phyloP scores from a whole-genome alignment of 106 monocot genomes.

The Vanilla planifolia region DNA sequence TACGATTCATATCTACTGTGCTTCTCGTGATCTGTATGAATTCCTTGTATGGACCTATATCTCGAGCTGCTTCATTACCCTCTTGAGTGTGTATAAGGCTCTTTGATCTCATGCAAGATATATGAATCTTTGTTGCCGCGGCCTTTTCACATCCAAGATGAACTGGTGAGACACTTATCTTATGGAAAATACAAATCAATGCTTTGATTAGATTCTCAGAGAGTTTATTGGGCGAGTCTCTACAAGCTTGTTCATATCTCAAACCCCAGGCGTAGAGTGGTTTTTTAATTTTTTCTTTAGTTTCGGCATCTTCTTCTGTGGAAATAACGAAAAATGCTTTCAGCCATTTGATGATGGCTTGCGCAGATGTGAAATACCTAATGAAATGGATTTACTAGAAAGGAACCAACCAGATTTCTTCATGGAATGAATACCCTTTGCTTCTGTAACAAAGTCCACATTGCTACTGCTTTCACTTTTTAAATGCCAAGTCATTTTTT shows the following conservation, averaged over 20 bases:
- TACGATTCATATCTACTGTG: constrained; percentile 45
- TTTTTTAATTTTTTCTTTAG: constrained; percentile 13
- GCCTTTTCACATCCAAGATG: constrained; percentile 13
- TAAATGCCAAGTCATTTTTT: constrained; percentile 5
- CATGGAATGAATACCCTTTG: constrained; percentile 10
- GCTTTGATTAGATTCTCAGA: constrained; percentile 60
- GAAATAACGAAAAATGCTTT: background rate
- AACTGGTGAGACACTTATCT: constrained; percentile 27
- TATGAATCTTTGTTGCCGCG: constrained; percentile 29
- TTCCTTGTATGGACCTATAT: constrained; percentile 38
- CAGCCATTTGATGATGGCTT: too few relatives aligned
- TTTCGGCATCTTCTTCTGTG: constrained; percentile 39
- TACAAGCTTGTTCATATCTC: constrained; percentile 12
- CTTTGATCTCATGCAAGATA: constrained; percentile 73
- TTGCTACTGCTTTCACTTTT: constrained; percentile 20
- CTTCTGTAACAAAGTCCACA: constrained; percentile 27
- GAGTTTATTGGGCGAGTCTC: constrained; percentile 51
- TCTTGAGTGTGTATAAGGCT: constrained; percentile 30
- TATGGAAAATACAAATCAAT: constrained; percentile 65
- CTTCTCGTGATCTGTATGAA: constrained; percentile 45
- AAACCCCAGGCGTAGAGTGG: constrained; percentile 1
- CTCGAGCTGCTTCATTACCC: constrained; percentile 20
- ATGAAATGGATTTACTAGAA: background rate
- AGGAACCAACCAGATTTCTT: constrained; percentile 1
- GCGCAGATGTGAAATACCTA: background rate